These are phyloP conservation scores for Aspergillus flavus DNA, from an alignment of 2,329 filamentous ascomycete genomes.

Conservation along the genomic window DNA sequence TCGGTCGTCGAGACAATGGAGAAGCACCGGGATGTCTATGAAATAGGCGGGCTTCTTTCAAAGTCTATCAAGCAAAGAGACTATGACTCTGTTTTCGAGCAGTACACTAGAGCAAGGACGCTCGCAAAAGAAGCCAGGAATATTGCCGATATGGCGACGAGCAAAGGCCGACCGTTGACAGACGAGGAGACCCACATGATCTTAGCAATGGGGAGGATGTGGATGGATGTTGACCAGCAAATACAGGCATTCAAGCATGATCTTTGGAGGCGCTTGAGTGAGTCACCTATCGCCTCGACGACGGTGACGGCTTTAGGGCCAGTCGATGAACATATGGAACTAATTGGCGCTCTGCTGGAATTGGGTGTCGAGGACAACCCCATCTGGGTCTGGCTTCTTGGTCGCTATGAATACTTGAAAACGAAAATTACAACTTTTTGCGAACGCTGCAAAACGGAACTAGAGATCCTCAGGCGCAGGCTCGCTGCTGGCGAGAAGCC, in stretches of 20 bases:
- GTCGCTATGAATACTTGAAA: conserved; percentile 85
- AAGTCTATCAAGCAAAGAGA: conserved; percentile 90
- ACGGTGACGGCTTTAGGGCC: conserved; percentile 55
- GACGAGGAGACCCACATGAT: conserved; percentile 85
- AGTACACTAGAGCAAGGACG: conserved; percentile 79
- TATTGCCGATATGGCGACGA: conserved; percentile 62
- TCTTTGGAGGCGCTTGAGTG: conserved; percentile 78
- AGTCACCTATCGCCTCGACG: conserved; percentile 62
- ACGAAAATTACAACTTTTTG: conserved; percentile 78
- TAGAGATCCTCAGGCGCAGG: conserved; percentile 83
- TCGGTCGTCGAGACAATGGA: conserved; percentile 74
- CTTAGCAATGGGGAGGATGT: conserved; percentile 87
- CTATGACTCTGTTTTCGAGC: conserved; percentile 82
- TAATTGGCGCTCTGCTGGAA: conserved; percentile 87
- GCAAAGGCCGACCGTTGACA: conserved; percentile 59
- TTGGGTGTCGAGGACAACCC: conserved; percentile 94
- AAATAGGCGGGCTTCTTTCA: conserved; percentile 73
- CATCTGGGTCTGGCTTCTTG: conserved; percentile 93
- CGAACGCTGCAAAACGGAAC: conserved; percentile 86
- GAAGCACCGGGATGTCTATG: conserved; percentile 78
- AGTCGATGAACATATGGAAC: conserved; percentile 84
- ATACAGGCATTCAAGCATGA: conserved; percentile 86
- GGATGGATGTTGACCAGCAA: conserved; percentile 88
- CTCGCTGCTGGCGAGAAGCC: conserved; percentile 76
- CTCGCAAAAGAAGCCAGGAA: conserved; percentile 77